phyloP scores from a whole-genome alignment of 2,329 filamentous ascomycete species.

The Beauveria pseudobassiana region DNA sequence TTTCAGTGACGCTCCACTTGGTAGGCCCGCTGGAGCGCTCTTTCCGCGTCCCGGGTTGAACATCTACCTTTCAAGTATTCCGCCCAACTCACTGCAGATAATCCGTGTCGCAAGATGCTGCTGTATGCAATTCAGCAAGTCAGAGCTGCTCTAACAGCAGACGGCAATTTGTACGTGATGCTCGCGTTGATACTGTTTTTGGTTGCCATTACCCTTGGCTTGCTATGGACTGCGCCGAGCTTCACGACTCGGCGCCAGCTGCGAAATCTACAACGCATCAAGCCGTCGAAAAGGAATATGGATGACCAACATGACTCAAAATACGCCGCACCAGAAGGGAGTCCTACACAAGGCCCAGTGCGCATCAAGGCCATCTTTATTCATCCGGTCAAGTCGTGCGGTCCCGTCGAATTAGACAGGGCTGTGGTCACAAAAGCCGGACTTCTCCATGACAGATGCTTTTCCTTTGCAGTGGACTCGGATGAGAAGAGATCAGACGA shows the following conservation, averaged over 20 bases:
- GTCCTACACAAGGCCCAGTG: conserved; percentile 5
- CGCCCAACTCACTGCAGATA: not conserved
- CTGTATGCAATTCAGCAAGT: not conserved
- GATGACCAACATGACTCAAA: conserved; percentile 17
- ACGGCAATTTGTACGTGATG: not conserved
- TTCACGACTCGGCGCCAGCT: conserved; percentile 2
- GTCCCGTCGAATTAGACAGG: conserved; percentile 18
- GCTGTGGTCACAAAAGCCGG: conserved; percentile 20
- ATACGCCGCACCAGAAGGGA: conserved; percentile 12
- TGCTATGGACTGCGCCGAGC: not conserved
- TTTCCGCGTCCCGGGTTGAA: too few relatives aligned
- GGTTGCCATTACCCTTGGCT: not conserved
- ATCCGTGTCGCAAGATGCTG: not conserved
- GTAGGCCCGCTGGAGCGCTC: too few relatives aligned
- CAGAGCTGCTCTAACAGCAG: not conserved
- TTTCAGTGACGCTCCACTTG: too few relatives aligned
- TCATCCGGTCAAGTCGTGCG: conserved; percentile 23
- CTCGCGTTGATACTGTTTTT: not conserved
- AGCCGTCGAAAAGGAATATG: conserved; percentile 20
- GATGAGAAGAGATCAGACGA: conserved; percentile 16
- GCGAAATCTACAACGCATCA: conserved; percentile 12
- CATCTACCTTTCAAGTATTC: too few relatives aligned
- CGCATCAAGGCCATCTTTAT: conserved; percentile 21
- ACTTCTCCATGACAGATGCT: conserved; percentile 19
- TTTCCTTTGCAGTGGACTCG: conserved; percentile 23